Base-by-base conservation (phyloP, 441 rosid species). In the Erodium chrysanthum region DNA sequence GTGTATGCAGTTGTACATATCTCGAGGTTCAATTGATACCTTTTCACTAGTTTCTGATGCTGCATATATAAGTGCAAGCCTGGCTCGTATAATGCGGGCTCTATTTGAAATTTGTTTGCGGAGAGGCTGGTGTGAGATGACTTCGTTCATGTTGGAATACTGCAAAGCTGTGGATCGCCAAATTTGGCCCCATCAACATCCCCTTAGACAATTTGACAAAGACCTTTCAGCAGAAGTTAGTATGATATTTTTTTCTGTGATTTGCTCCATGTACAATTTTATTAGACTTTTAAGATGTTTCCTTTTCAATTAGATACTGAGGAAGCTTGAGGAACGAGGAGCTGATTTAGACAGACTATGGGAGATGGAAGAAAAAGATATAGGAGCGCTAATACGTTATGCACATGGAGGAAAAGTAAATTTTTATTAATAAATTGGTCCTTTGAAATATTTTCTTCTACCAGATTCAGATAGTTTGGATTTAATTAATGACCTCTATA, bases 141-240 rank as follows among this genome's bases (percentile, higher is more conserved):
- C 96, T 68, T 74, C 84, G 68, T 90, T 95, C 81, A 86, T 95
- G 98, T 76, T 95, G 85, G 96, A 95, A 74, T 95, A 95, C 72
- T 95, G 98, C 88, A 95, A 92, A 80, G 98, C 99, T 69, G 99
- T 95, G 73, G 99, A 95, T 83, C 99, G 90, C 74, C 90, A 87
- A 86, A 76, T 95, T 72, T 95, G 99, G 99, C 97, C 97, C 37
- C 86, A 90, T 84, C 98, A 87, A 56, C 99, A 95, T 81, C 92
- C 98, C 11, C 96, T 95, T 65, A 86, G 99, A 76, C 99, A 92
- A 78, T 95, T 95, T 77, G 98, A 84, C 77, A 92, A 79, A 84
- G 97, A 95, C 58, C 74, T 95, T 70, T 88, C 96, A 42, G 67
- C 74, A 69, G 99, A 95, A 79, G 99, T 95, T 79, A 71, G 86